Evolutionary conservation across 1,139 yeast genomes (phyloP).

Genomic region (Yamadazyma dendronema): DNA sequence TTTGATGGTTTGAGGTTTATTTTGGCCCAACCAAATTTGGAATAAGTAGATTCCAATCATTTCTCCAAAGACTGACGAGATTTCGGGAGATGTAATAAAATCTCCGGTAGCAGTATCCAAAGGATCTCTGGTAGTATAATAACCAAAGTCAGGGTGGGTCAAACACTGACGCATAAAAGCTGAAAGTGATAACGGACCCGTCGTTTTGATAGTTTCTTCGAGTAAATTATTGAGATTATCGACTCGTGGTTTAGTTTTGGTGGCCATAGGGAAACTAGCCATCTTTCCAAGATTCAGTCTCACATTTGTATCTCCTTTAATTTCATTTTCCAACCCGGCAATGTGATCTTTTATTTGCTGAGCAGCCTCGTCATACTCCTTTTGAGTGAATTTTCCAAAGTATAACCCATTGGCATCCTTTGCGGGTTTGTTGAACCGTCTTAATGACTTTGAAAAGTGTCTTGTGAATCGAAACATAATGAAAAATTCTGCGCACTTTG

Average conservation of each 20-base stretch:
- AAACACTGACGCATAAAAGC: conserved; percentile 81
- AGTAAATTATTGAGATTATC: conserved; percentile 41
- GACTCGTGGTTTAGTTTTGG: conserved; percentile 19
- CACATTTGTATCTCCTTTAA: conserved; percentile 40
- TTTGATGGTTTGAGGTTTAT: conserved; percentile 46
- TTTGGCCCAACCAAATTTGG: conserved; percentile 60
- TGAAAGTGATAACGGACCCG: conserved; percentile 76
- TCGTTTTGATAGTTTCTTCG: conserved; percentile 56
- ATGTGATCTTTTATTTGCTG: conserved; percentile 35
- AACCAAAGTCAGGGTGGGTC: conserved; percentile 76
- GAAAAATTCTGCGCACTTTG: not conserved
- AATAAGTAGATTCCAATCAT: conserved; percentile 76
- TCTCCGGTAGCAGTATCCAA: conserved; percentile 64
- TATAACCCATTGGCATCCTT: conserved; percentile 5
- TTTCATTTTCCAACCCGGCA: conserved; percentile 30
- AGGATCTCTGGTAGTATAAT: conserved; percentile 78
- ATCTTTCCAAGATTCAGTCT: conserved; percentile 36
- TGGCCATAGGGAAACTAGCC: conserved; percentile 35
- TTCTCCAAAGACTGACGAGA: conserved; percentile 86
- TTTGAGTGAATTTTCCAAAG: conserved; percentile 36
- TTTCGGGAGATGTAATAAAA: conserved; percentile 84
- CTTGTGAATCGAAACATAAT: conserved; percentile 6
- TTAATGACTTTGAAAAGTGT: conserved; percentile 1
- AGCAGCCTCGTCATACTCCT: conserved; percentile 43
- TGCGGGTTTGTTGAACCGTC: conserved; percentile 7